These are phyloP conservation scores for Calycina marina DNA, from an alignment of 2,329 filamentous ascomycete species.

Conservation along the genomic window DNA sequence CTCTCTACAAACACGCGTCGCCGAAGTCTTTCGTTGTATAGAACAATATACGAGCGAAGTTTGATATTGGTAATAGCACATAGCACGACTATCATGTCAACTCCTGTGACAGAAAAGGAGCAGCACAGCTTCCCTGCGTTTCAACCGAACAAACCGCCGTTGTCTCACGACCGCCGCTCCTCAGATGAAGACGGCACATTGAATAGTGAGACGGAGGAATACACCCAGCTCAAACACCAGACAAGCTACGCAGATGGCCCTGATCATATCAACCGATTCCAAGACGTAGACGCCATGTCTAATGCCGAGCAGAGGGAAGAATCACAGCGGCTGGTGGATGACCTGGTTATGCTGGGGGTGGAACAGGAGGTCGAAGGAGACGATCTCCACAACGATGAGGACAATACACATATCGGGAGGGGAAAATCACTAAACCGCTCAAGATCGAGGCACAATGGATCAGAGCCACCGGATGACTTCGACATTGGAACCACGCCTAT, in stretches of 20 bases:
- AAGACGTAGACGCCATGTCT: slow-evolving; percentile 24
- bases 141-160: slow-evolving; percentile 1
- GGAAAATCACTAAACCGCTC: slow-evolving; percentile 25
- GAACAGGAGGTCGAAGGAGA: slow-evolving; percentile 37
- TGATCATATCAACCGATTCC: slow-evolving; percentile 13
- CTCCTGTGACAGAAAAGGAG: slow-evolving; percentile 18
- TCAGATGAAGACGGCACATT: slow-evolving; percentile 22
- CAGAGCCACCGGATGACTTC: slow-evolving; percentile 43
- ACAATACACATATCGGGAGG: slow-evolving; percentile 22
- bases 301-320: slow-evolving; percentile 44
- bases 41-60: no score
- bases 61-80: no score
- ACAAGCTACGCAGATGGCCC: slow-evolving; percentile 26
- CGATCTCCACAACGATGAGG: slow-evolving; percentile 8
- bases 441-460: slow-evolving; percentile 33
- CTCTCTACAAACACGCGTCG: no score
- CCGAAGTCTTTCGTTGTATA: no score
- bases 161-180: slow-evolving; percentile 10
- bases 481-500: slow-evolving; percentile 43
- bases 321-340: slow-evolving; percentile 47
- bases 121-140: slow-evolving; percentile 22
- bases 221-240: slow-evolving; percentile 32
- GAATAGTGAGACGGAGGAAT: slow-evolving; percentile 16
- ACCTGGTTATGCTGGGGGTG: slow-evolving; percentile 47
- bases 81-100: slow-evolving; percentile 14